Evolutionary conservation across 768 basidiomycete genomes (phyloP).

Genomic region (Gyrodon lividus): DNA sequence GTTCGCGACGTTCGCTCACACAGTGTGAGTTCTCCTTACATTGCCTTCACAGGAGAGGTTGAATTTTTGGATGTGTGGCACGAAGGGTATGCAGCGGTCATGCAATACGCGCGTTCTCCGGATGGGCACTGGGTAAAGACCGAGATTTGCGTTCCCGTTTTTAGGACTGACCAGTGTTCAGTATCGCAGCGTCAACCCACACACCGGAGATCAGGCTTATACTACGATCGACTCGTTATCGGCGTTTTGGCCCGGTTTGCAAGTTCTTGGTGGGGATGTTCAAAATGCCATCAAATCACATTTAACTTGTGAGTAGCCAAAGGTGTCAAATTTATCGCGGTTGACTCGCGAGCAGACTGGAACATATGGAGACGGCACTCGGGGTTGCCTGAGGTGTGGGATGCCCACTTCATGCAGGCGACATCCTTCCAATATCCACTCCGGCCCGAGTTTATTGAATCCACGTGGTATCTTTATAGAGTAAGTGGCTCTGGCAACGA

Average conservation of each 20-base stretch:
- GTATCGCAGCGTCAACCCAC: constrained; percentile 87
- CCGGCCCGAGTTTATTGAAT: constrained; percentile 92
- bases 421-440: constrained; percentile 79
- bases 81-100: constrained; percentile 77
- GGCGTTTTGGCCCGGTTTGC: constrained; percentile 97
- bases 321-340: neutral
- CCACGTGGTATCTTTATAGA: constrained; percentile 93
- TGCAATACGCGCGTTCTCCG: constrained; percentile 76
- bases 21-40: constrained; percentile 1
- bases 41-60: constrained; percentile 54
- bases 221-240: constrained; percentile 90
- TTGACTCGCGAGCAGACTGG: constrained; percentile 58
- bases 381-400: constrained; percentile 91
- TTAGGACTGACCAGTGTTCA: constrained; percentile 29
- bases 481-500: constrained; percentile 39
- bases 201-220: constrained; percentile 70
- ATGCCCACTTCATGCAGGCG: constrained; percentile 68
- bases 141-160: neutral
- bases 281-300: constrained; percentile 93
- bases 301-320: constrained; percentile 63
- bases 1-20: neutral
- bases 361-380: constrained; percentile 88
- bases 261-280: constrained; percentile 82
- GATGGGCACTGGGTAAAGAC: constrained; percentile 84
- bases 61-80: constrained; percentile 85